Conservation (phyloP, 1,139 yeast genomes). For the Groenewaldozyma auringiensis region DNA sequence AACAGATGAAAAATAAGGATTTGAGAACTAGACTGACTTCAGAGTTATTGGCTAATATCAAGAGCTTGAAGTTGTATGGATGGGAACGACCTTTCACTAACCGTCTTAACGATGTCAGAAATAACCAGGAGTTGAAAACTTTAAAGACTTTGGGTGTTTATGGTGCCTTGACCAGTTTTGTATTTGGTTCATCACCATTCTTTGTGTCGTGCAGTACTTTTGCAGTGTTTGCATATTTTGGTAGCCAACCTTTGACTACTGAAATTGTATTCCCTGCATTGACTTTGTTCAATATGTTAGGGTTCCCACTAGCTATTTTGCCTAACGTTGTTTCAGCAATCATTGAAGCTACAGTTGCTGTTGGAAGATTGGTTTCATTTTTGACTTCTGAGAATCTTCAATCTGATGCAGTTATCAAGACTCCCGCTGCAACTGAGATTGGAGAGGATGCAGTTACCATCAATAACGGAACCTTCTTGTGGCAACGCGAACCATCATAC, state of each 20-base stretch:
- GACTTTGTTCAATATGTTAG: constrained; percentile 65
- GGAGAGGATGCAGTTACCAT: constrained; percentile 71
- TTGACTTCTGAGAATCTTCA: constrained; percentile 76
- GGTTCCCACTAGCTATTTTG: constrained; percentile 88
- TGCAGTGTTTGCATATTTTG: constrained; percentile 64
- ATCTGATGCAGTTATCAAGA: constrained; percentile 58
- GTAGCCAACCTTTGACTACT: constrained; percentile 67
- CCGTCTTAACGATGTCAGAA: constrained; percentile 72
- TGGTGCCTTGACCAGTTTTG: constrained; percentile 64
- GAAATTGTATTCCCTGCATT: constrained; percentile 95
- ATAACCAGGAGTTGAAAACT: constrained; percentile 76
- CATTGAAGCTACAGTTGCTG: constrained; percentile 87
- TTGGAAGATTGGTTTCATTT: constrained; percentile 66
- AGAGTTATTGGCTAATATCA: constrained; percentile 85
- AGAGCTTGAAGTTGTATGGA: constrained; percentile 84
- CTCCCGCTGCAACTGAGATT: constrained; percentile 42
- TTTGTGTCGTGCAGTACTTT: constrained; percentile 88
- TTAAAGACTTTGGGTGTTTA: constrained; percentile 70
- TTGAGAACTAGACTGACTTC: constrained; percentile 66
- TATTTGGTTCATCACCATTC: constrained; percentile 85
- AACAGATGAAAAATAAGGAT: constrained; percentile 61
- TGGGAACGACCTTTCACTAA: constrained; percentile 87
- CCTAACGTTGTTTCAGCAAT: constrained; percentile 84
- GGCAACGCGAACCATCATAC: constrained; percentile 75
- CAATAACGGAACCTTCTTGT: constrained; percentile 72